phyloP scores from a whole-genome alignment of 2,329 filamentous ascomycete species.

The Aspergillus latus region DNA sequence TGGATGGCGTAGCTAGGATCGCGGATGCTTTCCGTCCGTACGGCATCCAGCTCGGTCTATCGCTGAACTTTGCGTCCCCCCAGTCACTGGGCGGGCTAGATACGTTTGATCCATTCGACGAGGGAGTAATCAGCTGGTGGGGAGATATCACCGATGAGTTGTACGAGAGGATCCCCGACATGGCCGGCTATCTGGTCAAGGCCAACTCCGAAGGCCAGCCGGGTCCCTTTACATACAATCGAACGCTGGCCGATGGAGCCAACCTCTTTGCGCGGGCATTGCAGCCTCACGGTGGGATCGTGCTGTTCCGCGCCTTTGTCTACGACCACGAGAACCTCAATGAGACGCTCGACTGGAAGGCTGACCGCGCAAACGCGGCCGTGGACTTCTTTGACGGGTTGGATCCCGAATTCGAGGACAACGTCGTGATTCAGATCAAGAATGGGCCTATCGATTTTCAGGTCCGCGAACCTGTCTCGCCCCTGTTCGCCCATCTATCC shows the following conservation, averaged over 20 bases:
- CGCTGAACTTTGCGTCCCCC: conserved; percentile 68
- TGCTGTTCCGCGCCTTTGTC: conserved; percentile 72
- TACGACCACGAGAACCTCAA: conserved; percentile 59
- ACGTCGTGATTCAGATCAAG: conserved; percentile 72
- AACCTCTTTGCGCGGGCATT: conserved; percentile 66
- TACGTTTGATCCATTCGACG: conserved; percentile 66
- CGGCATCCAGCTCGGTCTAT: conserved; percentile 64
- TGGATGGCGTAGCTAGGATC: conserved; percentile 61
- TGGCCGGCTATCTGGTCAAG: conserved; percentile 69
- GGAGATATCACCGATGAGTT: conserved; percentile 58
- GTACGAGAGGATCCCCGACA: conserved; percentile 63
- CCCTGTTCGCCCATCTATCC: conserved; percentile 58
- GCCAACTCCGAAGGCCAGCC: conserved; percentile 72
- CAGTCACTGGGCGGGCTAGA: conserved; percentile 54
- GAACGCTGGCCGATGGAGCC: conserved; percentile 66
- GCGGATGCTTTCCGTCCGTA: conserved; percentile 67
- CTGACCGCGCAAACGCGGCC: conserved; percentile 68
- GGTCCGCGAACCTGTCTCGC: conserved; percentile 65
- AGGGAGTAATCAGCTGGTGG: conserved; percentile 64
- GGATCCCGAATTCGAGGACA: conserved; percentile 66
- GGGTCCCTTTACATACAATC: conserved; percentile 67
- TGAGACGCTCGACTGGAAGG: conserved; percentile 59
- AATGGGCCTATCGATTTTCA: conserved; percentile 75
- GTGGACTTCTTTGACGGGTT: conserved; percentile 66
- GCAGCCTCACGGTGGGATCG: conserved; percentile 59